Evolutionary conservation across 179 eudicot genomes (phyloP), one percentile per base, ranked within the genome.

Genomic region (Amaranthus tricolor): DNA sequence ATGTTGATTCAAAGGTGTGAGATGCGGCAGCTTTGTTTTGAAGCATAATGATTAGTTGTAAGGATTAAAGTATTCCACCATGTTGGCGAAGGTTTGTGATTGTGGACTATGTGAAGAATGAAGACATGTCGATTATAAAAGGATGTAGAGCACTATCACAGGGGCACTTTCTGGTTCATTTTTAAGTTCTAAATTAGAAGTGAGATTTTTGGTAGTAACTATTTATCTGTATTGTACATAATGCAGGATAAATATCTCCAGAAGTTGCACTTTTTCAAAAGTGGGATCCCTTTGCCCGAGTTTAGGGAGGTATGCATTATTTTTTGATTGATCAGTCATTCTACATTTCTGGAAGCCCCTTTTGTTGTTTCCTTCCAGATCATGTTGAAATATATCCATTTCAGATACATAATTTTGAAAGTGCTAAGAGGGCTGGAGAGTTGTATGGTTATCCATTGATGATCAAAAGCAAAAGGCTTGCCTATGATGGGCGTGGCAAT

Each of bases 401-500:
- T 71, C 85, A 94, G 98, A 88, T 94, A 80, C 87, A 88, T 78
- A 83, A 90, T 79, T 76, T 82, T 78, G 96, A 88, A 80, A 88
- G 91, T 86, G 89, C 93, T 3, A 83, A 74, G 85, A 85, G 77
- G 74, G 96, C 96, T 40, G 97, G 91, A 53, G 77, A 85, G 52
- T 79, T 82, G 60, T 92, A 89, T 81, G 97, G 96, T 19, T 94
- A 94, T 84, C 98, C 98, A 43, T 86, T 94, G 59, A 94, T 94
- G 97, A 74, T 94, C 69, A 94, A 94, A 75, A 92, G 98, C 80
- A 90, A 70, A 84, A 87, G 89, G 84, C 84, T 94, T 80, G 98
- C 98, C 74, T 94, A 94, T 83, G 98, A 94, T 87, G 98, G 98
- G 12, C 98, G 96, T 74, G 98, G 98, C 69, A 92, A 94, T 87